Evolutionary conservation across 2,329 filamentous ascomycete species (phyloP).

Genomic region (Pseudogymnoascus verrucosus): DNA sequence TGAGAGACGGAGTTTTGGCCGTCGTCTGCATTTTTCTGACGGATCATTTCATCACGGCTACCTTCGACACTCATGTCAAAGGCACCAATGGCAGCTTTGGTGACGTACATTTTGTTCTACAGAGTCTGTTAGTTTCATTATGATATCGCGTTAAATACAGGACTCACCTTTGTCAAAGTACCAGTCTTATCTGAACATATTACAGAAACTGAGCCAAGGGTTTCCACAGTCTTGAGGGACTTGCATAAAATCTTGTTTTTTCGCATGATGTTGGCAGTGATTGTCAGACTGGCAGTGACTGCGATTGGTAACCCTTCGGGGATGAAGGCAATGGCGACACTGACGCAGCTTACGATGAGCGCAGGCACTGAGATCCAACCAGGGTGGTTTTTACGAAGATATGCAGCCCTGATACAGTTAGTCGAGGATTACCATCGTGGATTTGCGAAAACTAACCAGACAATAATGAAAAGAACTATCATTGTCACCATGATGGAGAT

Average conservation of each 20-base stretch:
- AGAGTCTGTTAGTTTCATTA: conserved; percentile 7
- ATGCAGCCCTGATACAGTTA: conserved; percentile 39
- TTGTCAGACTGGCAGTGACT: conserved; percentile 62
- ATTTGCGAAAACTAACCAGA: conserved; percentile 48
- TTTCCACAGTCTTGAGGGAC: conserved; percentile 71
- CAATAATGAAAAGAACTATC: conserved; percentile 54
- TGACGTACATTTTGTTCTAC: conserved; percentile 65
- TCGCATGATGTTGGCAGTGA: conserved; percentile 68
- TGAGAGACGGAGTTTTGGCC: conserved; percentile 43
- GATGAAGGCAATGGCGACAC: conserved; percentile 66
- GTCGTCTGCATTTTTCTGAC: conserved; percentile 15
- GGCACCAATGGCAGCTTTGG: conserved; percentile 54
- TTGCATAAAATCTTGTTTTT: conserved; percentile 74
- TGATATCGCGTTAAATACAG: conserved; percentile 23
- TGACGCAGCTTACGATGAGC: conserved; percentile 66
- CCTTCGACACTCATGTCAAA: conserved; percentile 38
- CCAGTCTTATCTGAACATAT: conserved; percentile 75
- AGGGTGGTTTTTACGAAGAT: conserved; percentile 58
- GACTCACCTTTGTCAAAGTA: conserved; percentile 44
- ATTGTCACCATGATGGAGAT: conserved; percentile 58
- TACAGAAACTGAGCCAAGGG: conserved; percentile 62
- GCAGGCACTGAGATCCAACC: conserved; percentile 64
- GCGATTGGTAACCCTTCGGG: conserved; percentile 67
- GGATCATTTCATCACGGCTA: conserved; percentile 37
- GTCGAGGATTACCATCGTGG: not conserved